phyloP scores from a whole-genome alignment of 1,284 basidiomycete genomes.

The Sanguinoderma infundibulare region DNA sequence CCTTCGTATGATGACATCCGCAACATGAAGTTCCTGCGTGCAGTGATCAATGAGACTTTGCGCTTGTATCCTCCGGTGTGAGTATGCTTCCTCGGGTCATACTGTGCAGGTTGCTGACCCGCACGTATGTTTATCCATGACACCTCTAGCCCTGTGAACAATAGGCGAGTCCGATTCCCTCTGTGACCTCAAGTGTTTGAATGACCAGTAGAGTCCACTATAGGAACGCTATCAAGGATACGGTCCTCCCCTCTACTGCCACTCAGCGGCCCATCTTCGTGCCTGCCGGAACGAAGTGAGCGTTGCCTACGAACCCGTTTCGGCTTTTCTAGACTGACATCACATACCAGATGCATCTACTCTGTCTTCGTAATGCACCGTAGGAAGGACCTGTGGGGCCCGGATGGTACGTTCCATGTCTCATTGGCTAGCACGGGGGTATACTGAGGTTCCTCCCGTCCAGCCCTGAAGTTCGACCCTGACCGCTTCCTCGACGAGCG shows the following conservation, averaged over 20 bases:
- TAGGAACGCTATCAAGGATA: slow-evolving; percentile 42
- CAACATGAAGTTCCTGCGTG: slow-evolving; percentile 45
- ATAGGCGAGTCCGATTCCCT: slow-evolving; percentile 36
- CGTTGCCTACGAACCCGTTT: not conserved
- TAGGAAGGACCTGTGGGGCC: slow-evolving; percentile 67
- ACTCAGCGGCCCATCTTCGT: slow-evolving; percentile 44
- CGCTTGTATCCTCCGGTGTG: slow-evolving; percentile 65
- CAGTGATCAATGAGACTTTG: slow-evolving; percentile 55
- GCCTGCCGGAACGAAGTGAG: slow-evolving; percentile 54
- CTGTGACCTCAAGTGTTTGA: no score
- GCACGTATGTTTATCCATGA: not conserved
- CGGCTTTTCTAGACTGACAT: not conserved
- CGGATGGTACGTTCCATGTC: slow-evolving; percentile 57
- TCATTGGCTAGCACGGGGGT: no score
- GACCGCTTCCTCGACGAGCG: slow-evolving; percentile 47
- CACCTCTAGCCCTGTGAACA: slow-evolving; percentile 51
- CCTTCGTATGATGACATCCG: slow-evolving; percentile 48
- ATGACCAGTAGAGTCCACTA: not conserved
- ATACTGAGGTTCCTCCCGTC: not conserved
- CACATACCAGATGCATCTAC: slow-evolving; percentile 46
- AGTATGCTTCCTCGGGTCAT: not conserved
- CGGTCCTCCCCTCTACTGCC: slow-evolving; percentile 45
- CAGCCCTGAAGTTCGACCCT: slow-evolving; percentile 45
- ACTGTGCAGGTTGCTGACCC: not conserved
- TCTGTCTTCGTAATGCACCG: slow-evolving; percentile 67